phyloP scores from a whole-genome alignment of 2,329 filamentous ascomycete species.

The Aspergillus felis region DNA sequence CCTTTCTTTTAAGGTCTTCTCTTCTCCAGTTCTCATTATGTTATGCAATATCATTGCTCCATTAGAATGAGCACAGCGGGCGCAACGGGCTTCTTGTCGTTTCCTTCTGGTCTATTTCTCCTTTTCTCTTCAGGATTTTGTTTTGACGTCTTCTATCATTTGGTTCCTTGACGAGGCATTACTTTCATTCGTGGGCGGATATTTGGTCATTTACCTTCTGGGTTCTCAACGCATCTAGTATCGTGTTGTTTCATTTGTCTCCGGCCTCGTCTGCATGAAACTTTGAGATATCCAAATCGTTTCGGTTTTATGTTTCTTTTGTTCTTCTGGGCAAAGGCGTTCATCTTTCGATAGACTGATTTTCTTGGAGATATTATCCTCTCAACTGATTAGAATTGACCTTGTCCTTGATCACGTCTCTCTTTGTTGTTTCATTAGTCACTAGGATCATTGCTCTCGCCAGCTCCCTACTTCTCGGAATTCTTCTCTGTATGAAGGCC shows the following conservation, averaged over 20 bases:
- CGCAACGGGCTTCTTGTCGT: background rate
- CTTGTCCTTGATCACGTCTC: background rate
- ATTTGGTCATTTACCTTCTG: background rate
- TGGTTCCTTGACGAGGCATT: background rate
- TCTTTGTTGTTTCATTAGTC: background rate
- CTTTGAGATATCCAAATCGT: slow-evolving; percentile 16
- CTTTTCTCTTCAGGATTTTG: background rate
- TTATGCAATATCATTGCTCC: background rate
- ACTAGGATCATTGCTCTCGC: background rate
- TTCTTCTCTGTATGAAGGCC: background rate
- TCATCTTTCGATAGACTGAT: background rate
- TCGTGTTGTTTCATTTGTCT: background rate
- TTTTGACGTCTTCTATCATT: background rate
- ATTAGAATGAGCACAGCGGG: background rate
- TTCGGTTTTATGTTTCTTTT: slow-evolving; percentile 11
- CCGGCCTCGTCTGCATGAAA: slow-evolving; percentile 8
- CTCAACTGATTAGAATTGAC: background rate
- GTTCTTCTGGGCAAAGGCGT: background rate
- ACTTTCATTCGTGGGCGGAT: background rate
- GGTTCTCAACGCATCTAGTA: background rate
- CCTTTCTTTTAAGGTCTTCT: background rate
- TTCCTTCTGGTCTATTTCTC: background rate
- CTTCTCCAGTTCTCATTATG: background rate
- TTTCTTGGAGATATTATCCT: background rate
- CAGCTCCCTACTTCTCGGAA: background rate